Evolutionary conservation across 2,329 filamentous ascomycete genomes (phyloP).

Genomic region (Ciborinia camelliae): DNA sequence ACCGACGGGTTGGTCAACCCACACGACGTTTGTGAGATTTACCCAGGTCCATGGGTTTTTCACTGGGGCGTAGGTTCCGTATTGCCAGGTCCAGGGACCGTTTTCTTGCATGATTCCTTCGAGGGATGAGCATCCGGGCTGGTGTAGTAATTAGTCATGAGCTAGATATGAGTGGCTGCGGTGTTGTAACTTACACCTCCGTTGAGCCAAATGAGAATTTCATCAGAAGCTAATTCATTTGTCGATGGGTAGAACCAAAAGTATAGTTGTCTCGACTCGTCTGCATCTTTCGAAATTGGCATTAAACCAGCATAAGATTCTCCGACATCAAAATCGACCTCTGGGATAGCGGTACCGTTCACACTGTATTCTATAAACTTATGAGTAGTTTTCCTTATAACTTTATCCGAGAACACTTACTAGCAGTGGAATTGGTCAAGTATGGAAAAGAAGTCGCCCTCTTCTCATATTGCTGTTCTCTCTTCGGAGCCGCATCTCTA

Average conservation of each 20-base stretch:
- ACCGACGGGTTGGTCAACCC: conserved; percentile 36
- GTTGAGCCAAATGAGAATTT: conserved; percentile 57
- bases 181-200: conserved; percentile 40
- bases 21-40: conserved; percentile 36
- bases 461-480: not conserved
- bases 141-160: not conserved
- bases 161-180: not conserved
- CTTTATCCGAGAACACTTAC: not conserved
- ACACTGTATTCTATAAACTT: conserved; percentile 11
- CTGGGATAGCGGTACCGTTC: conserved; percentile 44
- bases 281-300: conserved; percentile 50
- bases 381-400: not conserved
- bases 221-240: conserved; percentile 49
- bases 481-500: not conserved
- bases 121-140: conserved; percentile 53
- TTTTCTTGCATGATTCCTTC: conserved; percentile 73
- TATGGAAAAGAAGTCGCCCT: conserved; percentile 6
- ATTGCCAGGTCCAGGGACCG: conserved; percentile 68
- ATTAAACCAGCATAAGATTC: conserved; percentile 63
- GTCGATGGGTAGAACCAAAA: conserved; percentile 66
- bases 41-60: conserved; percentile 35
- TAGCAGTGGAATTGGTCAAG: conserved; percentile 17
- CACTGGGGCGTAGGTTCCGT: conserved; percentile 56
- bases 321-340: conserved; percentile 65
- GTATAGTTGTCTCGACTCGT: conserved; percentile 54